Evolutionary conservation across 331 rosid species (phyloP), one percentile per base, ranked within the genome.

Genomic region (Quercus lobata): DNA sequence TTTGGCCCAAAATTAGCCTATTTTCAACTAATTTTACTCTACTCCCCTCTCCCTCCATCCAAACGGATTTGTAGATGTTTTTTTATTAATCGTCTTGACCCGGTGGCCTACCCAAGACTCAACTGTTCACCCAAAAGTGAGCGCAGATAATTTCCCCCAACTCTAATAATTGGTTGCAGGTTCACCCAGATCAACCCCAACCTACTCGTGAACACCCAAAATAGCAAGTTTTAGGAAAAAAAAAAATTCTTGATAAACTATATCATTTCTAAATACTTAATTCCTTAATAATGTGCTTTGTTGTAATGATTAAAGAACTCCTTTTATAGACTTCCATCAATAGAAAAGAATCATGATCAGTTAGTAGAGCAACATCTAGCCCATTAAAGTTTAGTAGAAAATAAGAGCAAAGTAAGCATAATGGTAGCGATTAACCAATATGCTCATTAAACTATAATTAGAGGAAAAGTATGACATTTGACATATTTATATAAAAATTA

Each of bases 401-500:
- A 56, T 56, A 56, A 16, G 24, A 56, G n/a, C 8, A 56, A 56
- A 19, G 22, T 56, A 56, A 56, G 24, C 22, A 17, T 17, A 55
- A 55, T 56, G 24, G 5, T 49, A 49, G 15, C 54, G 54, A 49
- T 49, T 49, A 46, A 46, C 4, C 53, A 46, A 46, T 46, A 56
- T 56, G 18, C 61, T 56, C 22, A 19, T 19, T 49, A 49, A 49
- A 49, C 46, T 41, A 49, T 49, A 49, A 52, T 56, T 32, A 30
- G 30, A 25, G 32, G 58, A 74, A 14, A 73, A 27, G 75, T 32
- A 53, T 74, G 76, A 74, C 80, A 18, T 17, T 69, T 46, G 57
- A 49, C 41, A 29, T 46, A 72, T 7, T 52, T 25, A 69, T 58
- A 8, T 17, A 35, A 19, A 27, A 21, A 10, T 29, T 44, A 17